Conservation (phyloP, 129 eudicot genomes). For the Escallonia rubra region DNA sequence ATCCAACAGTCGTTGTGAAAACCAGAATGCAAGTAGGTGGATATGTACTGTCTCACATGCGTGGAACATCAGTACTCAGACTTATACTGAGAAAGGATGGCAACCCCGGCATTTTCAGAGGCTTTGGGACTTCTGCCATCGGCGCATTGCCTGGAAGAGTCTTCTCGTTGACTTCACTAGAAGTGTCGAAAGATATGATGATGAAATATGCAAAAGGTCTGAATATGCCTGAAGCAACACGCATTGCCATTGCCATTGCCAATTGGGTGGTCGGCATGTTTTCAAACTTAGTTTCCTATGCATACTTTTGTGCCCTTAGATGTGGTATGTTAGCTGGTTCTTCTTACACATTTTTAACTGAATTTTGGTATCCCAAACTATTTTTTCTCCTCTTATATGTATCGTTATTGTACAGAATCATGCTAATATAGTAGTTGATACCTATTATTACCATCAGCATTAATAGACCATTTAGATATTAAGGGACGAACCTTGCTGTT, state of each 20-base stretch:
- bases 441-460: too few relatives aligned
- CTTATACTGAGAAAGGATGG: slow-evolving; percentile 48
- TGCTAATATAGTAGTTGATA: too few relatives aligned
- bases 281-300: slow-evolving; percentile 53
- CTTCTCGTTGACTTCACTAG: slow-evolving; percentile 56
- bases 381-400: too few relatives aligned
- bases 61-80: slow-evolving; percentile 43
- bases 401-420: too few relatives aligned
- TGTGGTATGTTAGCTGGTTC: slow-evolving; percentile 41
- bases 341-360: not conserved
- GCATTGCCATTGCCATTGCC: slow-evolving; percentile 50
- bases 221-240: slow-evolving; percentile 50
- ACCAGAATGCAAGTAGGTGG: slow-evolving; percentile 68
- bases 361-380: not conserved
- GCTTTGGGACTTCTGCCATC: slow-evolving; percentile 63
- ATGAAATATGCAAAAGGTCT: slow-evolving; percentile 44
- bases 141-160: slow-evolving; percentile 71
- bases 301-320: slow-evolving; percentile 67
- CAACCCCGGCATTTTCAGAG: slow-evolving; percentile 54
- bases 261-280: slow-evolving; percentile 65
- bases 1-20: slow-evolving; percentile 61
- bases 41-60: slow-evolving; percentile 34
- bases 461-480: too few relatives aligned
- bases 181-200: slow-evolving; percentile 56
- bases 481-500: too few relatives aligned